phyloP scores from a whole-genome alignment of 805 yeast species.

The Ogataea zsoltii region DNA sequence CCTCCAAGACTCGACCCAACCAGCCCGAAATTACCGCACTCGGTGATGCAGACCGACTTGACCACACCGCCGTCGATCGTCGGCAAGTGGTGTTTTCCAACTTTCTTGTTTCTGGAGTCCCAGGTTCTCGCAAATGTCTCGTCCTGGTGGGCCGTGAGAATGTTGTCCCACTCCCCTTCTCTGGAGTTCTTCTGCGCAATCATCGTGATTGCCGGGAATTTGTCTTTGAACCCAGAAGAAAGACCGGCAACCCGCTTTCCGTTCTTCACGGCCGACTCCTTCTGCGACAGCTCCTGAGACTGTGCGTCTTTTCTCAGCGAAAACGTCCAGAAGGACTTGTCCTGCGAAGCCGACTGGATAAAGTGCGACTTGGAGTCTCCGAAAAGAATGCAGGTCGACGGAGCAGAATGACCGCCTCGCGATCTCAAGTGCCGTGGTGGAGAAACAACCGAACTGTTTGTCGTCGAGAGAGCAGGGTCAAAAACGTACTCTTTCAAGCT shows the following conservation, averaged over 20 bases:
- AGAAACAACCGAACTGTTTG: slow-evolving; percentile 64
- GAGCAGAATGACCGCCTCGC: slow-evolving; percentile 96
- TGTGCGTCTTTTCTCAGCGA: slow-evolving; percentile 95
- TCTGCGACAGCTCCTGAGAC: slow-evolving; percentile 88
- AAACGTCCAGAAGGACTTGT: slow-evolving; percentile 85
- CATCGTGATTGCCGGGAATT: slow-evolving; percentile 72
- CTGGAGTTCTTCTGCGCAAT: slow-evolving; percentile 74
- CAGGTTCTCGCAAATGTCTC: slow-evolving; percentile 87
- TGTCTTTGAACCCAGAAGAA: slow-evolving; percentile 54
- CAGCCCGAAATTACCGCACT: slow-evolving; percentile 93
- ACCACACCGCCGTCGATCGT: slow-evolving; percentile 81
- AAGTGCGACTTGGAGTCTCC: slow-evolving; percentile 78
- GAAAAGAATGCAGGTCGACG: slow-evolving; percentile 75
- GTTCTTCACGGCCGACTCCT: slow-evolving; percentile 45
- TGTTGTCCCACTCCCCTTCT: slow-evolving; percentile 91
- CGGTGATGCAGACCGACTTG: slow-evolving; percentile 75
- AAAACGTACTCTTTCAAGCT: slow-evolving; percentile 86
- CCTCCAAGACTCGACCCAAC: slow-evolving; percentile 89
- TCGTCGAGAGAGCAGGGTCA: slow-evolving; percentile 80
- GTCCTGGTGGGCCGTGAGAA: slow-evolving; percentile 84
- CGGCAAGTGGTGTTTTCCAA: slow-evolving; percentile 69
- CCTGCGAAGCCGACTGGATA: slow-evolving; percentile 82
- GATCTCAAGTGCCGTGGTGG: slow-evolving; percentile 92
- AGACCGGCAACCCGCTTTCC: slow-evolving; percentile 59
- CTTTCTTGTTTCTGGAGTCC: slow-evolving; percentile 76